phyloP scores from a whole-genome alignment of 805 yeast species.

The Yarrowia sp. region DNA sequence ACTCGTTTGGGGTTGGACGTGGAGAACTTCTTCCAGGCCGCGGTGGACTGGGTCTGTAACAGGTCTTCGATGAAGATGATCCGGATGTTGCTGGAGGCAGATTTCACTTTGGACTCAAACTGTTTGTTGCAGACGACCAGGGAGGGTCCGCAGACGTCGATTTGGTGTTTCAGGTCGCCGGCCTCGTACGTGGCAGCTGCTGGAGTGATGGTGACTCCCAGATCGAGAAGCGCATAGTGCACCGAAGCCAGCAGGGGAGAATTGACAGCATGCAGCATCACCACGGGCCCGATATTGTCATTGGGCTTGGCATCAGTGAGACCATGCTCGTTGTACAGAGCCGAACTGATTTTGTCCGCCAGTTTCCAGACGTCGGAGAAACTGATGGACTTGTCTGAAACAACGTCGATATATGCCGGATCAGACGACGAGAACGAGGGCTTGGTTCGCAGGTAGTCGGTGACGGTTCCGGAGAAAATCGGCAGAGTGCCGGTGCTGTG shows the following conservation, averaged over 20 bases:
- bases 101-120: not conserved
- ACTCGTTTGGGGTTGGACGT: slow-evolving; percentile 3
- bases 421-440: not conserved
- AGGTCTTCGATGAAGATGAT: slow-evolving; percentile 7
- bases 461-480: slow-evolving; percentile 10
- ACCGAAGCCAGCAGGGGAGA: not conserved
- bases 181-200: slow-evolving; percentile 3
- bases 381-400: not conserved
- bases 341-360: not conserved
- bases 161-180: slow-evolving; percentile 2
- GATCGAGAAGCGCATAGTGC: slow-evolving; percentile 14
- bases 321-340: slow-evolving; percentile 1
- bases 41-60: not conserved
- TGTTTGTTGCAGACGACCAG: slow-evolving; percentile 3
- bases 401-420: slow-evolving; percentile 13
- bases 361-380: slow-evolving; percentile 8
- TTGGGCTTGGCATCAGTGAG: not conserved
- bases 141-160: not conserved
- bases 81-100: slow-evolving; percentile 45
- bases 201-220: slow-evolving; percentile 11
- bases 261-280: slow-evolving; percentile 3
- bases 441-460: slow-evolving; percentile 17
- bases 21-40: slow-evolving; percentile 1
- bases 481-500: slow-evolving; percentile 12
- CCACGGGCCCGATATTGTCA: not conserved